Evolutionary conservation across 2,329 filamentous ascomycete species (phyloP), one percentile per base, ranked within the genome.

Genomic region (Talaromyces atroroseus): DNA sequence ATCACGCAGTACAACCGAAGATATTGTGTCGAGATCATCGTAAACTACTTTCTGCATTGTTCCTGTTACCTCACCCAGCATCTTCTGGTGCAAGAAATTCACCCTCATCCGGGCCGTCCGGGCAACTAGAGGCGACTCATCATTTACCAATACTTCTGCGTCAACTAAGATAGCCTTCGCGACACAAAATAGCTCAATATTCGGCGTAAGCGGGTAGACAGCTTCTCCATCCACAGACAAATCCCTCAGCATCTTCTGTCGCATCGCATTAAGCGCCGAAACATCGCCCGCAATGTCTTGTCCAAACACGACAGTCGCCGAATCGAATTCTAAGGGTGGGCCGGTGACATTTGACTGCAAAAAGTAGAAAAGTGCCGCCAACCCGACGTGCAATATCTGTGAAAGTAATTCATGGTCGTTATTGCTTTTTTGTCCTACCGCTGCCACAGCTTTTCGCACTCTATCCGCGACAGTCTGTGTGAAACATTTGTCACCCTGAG

Each of bases 341-440:
- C 92, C 92, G 3, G 92, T 96, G 54, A 95, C 88, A 68, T 90
- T 96, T 1, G 85, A 84, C 70, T 96, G 92, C 16, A 96, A 73
- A 68, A 96, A 96, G 11, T 86, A 83, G 66, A 90, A 82, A 11
- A 96, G 78, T 1, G 87, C 82, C 1, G 87, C 85, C 49, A 89
- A 75, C 10, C 84, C 89, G 34, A 88, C 75, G 46, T 82, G 75
- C 54, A 84, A 61, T 7, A 78, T 59, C 49, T 73, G 70, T 5
- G 74, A 75, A 51, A 71, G 66, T 14, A 52, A 47, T 29, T 51
- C 52, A 38, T 53, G 36, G 14, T 52, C 62, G 62, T 61, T 69
- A 65, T 55, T 44, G 59, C 67, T 50, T 62, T 63, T 16, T 56
- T 56, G 51, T 63, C 57, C n/a, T n/a, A 21, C 44, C 21, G 18